Conservation (phyloP, 1,284 basidiomycete genomes). For the Inonotus hispidus region DNA sequence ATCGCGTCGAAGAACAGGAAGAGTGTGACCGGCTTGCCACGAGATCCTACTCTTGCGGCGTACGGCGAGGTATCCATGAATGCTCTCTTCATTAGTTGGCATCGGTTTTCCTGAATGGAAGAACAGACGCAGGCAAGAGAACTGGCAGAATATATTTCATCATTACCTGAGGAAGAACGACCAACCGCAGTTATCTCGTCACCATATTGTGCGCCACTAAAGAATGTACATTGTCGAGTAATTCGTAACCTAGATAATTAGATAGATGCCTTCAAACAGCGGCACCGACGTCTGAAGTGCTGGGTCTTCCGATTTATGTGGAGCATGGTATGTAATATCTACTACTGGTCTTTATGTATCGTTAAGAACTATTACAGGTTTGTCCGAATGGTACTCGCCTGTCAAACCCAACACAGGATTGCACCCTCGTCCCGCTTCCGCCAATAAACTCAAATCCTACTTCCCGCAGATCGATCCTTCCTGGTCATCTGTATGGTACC, state of each 20-base stretch:
- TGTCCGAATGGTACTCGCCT: constrained; percentile 84
- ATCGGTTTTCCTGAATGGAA: too few species aligned
- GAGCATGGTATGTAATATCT: constrained; percentile 57
- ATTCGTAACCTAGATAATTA: constrained; percentile 25
- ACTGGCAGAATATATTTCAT: constrained; percentile 57
- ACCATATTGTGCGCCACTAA: constrained; percentile 57
- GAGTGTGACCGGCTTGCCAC: constrained; percentile 63
- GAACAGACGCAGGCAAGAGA: constrained; percentile 68
- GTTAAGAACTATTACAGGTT: constrained; percentile 36
- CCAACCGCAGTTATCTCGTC: constrained; percentile 79
- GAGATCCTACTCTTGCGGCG: constrained; percentile 75
- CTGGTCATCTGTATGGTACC: constrained; percentile 64
- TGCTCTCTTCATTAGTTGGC: constrained; percentile 2
- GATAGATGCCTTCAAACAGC: constrained; percentile 84
- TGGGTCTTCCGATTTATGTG: constrained; percentile 55
- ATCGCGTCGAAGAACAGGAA: constrained; percentile 38
- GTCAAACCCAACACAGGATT: constrained; percentile 61
- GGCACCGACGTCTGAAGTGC: constrained; percentile 52
- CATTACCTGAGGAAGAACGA: constrained; percentile 58
- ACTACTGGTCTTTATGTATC: neutral
- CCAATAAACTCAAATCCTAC: constrained; percentile 44
- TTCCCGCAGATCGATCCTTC: constrained; percentile 56
- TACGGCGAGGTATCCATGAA: constrained; percentile 54
- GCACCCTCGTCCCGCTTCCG: constrained; percentile 60
- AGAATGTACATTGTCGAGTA: neutral